Conservation (phyloP, 306 rosid species). For the Acacia melanoxylon region DNA sequence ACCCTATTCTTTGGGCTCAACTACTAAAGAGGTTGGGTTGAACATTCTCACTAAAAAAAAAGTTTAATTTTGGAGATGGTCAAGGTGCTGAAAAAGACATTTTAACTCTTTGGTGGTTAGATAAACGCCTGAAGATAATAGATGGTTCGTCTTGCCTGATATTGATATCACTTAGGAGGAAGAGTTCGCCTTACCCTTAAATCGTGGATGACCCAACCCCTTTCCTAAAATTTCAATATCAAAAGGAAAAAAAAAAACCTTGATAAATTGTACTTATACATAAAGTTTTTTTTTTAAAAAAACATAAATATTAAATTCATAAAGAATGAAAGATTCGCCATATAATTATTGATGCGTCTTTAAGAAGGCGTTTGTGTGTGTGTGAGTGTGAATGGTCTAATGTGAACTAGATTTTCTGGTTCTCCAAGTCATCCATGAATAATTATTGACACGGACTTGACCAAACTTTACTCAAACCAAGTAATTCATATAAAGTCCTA, state of each 20-base stretch:
- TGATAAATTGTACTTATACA: background rate
- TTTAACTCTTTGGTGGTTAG: too few species aligned
- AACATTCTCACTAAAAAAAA: too few species aligned
- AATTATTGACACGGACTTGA: conserved; percentile 27
- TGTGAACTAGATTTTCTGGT: conserved; percentile 35
- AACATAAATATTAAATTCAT: background rate
- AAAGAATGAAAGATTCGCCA: background rate
- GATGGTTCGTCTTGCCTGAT: too few species aligned
- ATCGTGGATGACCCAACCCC: too few species aligned
- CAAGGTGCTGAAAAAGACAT: too few species aligned
- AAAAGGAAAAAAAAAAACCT: background rate
- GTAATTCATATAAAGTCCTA: background rate
- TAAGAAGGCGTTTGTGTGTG: conserved; percentile 12
- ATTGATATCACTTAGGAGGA: too few species aligned
- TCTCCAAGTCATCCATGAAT: conserved; percentile 17
- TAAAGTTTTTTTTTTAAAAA: background rate
- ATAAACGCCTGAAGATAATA: too few species aligned
- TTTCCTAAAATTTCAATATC: too few species aligned
- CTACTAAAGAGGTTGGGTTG: too few species aligned
- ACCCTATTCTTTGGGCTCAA: too few species aligned
- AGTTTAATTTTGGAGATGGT: too few species aligned
- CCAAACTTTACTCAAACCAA: background rate
- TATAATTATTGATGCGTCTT: conserved; percentile 7
- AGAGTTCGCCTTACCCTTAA: too few species aligned
- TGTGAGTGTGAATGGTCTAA: background rate